These are phyloP conservation scores for Annulohypoxylon moriforme DNA, from an alignment of 495 filamentous ascomycete genomes.

Conservation along the genomic window DNA sequence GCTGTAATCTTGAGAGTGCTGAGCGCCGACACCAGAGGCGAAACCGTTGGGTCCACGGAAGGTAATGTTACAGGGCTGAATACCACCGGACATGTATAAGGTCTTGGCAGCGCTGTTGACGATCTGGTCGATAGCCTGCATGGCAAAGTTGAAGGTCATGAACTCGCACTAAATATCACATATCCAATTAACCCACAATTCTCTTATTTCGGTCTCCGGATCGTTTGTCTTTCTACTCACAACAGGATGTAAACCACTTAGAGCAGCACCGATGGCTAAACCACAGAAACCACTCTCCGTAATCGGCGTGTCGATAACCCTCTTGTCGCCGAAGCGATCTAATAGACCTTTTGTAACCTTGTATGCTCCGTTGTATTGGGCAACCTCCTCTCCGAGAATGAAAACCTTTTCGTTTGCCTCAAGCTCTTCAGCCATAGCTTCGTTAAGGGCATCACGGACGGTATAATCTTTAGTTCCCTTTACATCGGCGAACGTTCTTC, in stretches of 20 bases:
- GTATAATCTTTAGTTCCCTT: conserved; percentile 88
- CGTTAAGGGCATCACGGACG: conserved; percentile 95
- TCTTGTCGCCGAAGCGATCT: conserved; percentile 96
- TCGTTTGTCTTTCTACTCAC: conserved; percentile 64
- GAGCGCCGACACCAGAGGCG: conserved; percentile 92
- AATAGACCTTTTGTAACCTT: conserved; percentile 98
- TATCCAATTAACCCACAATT: conserved; percentile 26
- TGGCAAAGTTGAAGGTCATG: conserved; percentile 99
- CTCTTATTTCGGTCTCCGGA: background rate
- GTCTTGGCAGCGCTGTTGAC: conserved; percentile 99
- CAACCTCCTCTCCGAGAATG: conserved; percentile 96
- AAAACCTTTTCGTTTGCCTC: conserved; percentile 94
- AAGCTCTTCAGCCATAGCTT: conserved; percentile 96
- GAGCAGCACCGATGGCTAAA: conserved; percentile 91
- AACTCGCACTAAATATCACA: conserved; percentile 81
- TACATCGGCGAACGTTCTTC: conserved; percentile 64
- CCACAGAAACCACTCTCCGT: conserved; percentile 95
- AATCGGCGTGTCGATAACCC: conserved; percentile 98
- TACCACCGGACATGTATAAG: conserved; percentile 99
- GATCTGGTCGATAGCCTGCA: conserved; percentile 99
- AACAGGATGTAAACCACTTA: conserved; percentile 92
- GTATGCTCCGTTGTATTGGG: conserved; percentile 99
- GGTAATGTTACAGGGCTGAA: conserved; percentile 98
- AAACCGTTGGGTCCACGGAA: conserved; percentile 99
- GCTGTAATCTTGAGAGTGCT: conserved; percentile 98